These are phyloP conservation scores for Pythium aquatile DNA, from an alignment of 352 stramenopile genomes.

Conservation along the genomic window DNA sequence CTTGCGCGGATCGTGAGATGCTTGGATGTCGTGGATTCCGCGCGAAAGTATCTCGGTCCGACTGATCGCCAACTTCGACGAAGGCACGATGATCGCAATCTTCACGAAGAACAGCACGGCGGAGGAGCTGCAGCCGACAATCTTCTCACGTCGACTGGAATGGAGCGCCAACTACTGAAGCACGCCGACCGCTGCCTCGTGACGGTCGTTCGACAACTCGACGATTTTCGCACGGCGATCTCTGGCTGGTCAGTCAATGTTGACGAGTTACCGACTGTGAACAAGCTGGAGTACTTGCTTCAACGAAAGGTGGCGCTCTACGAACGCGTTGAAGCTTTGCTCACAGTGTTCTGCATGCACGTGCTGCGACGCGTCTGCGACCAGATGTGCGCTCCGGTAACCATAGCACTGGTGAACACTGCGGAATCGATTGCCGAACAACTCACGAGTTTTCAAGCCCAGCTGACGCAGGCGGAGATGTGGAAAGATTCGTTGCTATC, in stretches of 20 bases:
- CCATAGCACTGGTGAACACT: slow-evolving; percentile 24
- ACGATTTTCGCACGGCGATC: slow-evolving; percentile 10
- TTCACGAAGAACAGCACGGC: not conserved
- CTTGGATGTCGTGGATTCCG: slow-evolving; percentile 23
- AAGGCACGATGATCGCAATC: not conserved
- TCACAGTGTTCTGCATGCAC: slow-evolving; percentile 62
- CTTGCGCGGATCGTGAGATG: slow-evolving; percentile 13
- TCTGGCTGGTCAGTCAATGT: not conserved
- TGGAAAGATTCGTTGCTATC: slow-evolving; percentile 19
- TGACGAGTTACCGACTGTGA: not conserved
- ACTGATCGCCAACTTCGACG: slow-evolving; percentile 20
- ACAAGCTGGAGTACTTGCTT: slow-evolving; percentile 15
- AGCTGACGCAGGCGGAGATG: slow-evolving; percentile 33
- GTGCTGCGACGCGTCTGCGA: slow-evolving; percentile 48
- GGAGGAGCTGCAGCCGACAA: not conserved
- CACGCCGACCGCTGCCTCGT: slow-evolving; percentile 17
- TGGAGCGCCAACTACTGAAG: slow-evolving; percentile 23
- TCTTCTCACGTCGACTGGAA: slow-evolving; percentile 5
- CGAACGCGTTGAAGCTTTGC: slow-evolving; percentile 38
- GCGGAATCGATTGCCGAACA: slow-evolving; percentile 41
- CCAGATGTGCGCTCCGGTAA: slow-evolving; percentile 38
- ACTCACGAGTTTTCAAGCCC: slow-evolving; percentile 38
- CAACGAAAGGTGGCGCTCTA: slow-evolving; percentile 29
- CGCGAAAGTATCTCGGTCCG: slow-evolving; percentile 26
- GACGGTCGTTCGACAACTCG: slow-evolving; percentile 10